Conservation (phyloP, 2,329 filamentous ascomycete species). For the Stachybotrys elegans region DNA sequence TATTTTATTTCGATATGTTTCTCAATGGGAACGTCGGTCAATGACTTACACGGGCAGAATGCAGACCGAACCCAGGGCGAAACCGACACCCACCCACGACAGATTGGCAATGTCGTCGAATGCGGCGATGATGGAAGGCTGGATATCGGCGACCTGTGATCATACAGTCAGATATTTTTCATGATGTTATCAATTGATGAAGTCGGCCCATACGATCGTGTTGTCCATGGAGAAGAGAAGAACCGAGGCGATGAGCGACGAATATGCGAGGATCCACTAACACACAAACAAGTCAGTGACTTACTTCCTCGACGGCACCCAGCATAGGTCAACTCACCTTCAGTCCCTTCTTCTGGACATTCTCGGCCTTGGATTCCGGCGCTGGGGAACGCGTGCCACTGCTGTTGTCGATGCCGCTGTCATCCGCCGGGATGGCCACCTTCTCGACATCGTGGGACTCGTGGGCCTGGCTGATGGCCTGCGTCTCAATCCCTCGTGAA, state of each 20-base stretch:
- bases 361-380: not conserved
- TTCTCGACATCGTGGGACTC: not conserved
- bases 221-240: constrained; percentile 12
- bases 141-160: constrained; percentile 11
- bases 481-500: too few species aligned
- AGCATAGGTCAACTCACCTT: not conserved
- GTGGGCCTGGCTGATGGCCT: not conserved
- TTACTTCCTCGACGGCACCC: not conserved
- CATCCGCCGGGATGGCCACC: not conserved
- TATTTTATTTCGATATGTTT: too few species aligned
- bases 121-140: constrained; percentile 10
- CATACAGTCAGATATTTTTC: not conserved
- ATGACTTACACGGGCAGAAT: not conserved
- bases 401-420: not conserved
- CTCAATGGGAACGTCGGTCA: too few species aligned
- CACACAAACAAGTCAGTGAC: not conserved
- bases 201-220: constrained; percentile 9
- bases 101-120: constrained; percentile 10
- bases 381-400: not conserved
- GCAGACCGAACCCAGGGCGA: constrained; percentile 3
- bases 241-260: not conserved
- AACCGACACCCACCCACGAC: constrained; percentile 13
- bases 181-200: not conserved
- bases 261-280: constrained; percentile 5
- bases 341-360: not conserved